phyloP scores from a whole-genome alignment of 1,139 yeast genomes.

The Lodderomyces elongisporus region DNA sequence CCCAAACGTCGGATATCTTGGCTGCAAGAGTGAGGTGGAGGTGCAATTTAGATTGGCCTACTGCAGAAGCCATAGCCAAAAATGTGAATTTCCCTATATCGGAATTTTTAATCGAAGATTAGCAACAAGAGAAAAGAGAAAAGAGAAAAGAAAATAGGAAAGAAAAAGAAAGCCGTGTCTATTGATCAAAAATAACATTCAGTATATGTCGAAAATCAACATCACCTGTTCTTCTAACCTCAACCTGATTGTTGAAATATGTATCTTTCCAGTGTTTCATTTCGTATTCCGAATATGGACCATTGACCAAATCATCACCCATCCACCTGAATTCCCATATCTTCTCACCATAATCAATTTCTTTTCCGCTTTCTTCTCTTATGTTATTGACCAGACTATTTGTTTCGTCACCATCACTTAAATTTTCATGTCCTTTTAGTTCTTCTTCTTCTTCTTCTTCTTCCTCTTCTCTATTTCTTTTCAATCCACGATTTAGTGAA shows the following conservation, averaged over 20 bases:
- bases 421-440: conserved; percentile 9
- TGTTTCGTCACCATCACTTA: background rate
- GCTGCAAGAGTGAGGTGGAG: conserved; percentile 64
- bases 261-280: conserved; percentile 57
- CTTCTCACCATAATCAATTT: conserved; percentile 24
- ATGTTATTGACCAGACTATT: too few relatives aligned
- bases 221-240: conserved; percentile 35
- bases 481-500: background rate
- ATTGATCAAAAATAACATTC: background rate
- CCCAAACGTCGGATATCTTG: conserved; percentile 50
- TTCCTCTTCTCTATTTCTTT: conserved; percentile 9
- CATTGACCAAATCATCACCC: conserved; percentile 46
- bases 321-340: conserved; percentile 64
- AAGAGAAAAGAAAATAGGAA: conserved; percentile 11
- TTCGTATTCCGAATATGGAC: conserved; percentile 54
- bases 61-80: conserved; percentile 45
- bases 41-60: conserved; percentile 53
- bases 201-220: conserved; percentile 24
- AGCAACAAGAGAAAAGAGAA: conserved; percentile 11
- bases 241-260: conserved; percentile 51
- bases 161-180: too few relatives aligned
- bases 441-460: conserved; percentile 9
- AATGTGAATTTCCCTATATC: conserved; percentile 53
- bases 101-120: conserved; percentile 38
- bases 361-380: conserved; percentile 8